These are phyloP conservation scores for Annulohypoxylon stygium DNA, from an alignment of 495 filamentous ascomycete genomes.

Conservation along the genomic window DNA sequence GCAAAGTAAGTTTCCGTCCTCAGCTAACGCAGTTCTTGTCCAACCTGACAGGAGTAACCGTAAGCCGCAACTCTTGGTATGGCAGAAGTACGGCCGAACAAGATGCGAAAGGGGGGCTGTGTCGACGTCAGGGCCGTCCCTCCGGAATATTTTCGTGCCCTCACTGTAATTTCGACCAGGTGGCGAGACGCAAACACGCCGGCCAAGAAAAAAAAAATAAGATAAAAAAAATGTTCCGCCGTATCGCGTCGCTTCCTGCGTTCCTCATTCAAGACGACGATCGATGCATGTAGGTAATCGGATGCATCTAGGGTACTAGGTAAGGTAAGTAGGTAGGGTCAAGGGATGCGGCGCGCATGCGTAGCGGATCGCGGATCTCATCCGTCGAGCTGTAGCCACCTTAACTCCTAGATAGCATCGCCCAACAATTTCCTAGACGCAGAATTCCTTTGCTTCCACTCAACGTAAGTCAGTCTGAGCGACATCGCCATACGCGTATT, in stretches of 20 bases:
- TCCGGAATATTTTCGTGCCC: slow-evolving; percentile 9
- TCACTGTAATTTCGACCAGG: not conserved
- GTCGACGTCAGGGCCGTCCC: not conserved
- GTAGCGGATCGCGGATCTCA: not conserved
- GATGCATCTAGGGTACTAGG: not conserved
- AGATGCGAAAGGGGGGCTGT: not conserved
- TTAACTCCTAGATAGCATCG: not conserved
- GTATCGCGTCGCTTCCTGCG: not conserved
- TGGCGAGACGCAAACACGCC: not conserved
- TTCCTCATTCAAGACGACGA: not conserved
- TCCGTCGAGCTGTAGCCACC: not conserved
- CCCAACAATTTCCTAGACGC: not conserved
- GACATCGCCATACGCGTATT: not conserved
- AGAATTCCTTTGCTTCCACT: not conserved
- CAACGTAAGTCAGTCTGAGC: not conserved
- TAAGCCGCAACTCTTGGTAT: not conserved
- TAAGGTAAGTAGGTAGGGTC: not conserved
- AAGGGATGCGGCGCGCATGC: slow-evolving; percentile 4
- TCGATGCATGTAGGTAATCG: not conserved
- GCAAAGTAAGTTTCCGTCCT: not conserved
- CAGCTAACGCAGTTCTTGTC: not conserved
- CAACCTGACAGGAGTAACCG: not conserved
- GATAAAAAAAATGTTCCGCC: not conserved
- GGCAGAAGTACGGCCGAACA: not conserved
- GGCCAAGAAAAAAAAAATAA: not conserved